phyloP scores from a whole-genome alignment of 129 eudicot species.

The Dittrichia graveolens region DNA sequence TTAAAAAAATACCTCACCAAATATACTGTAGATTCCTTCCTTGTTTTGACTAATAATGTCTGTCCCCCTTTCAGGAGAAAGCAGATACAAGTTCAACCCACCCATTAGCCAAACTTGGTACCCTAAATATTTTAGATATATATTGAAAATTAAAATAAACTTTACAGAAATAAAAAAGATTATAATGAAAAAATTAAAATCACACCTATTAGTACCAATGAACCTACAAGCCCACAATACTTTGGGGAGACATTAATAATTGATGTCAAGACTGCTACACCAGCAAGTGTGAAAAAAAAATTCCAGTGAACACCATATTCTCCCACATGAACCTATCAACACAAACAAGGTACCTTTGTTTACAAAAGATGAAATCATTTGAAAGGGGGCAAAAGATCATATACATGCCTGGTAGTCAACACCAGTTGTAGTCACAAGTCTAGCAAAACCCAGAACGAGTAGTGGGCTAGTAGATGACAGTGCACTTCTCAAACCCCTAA shows the following conservation, averaged over 20 bases:
- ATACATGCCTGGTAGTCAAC: conserved; percentile 98
- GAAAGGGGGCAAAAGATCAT: not conserved
- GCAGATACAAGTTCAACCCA: conserved; percentile 74
- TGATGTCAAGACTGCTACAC: conserved; percentile 80
- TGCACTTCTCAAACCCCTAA: conserved; percentile 69
- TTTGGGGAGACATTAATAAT: conserved; percentile 59
- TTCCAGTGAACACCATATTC: conserved; percentile 98
- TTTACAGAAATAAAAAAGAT: not conserved
- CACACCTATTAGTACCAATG: conserved; percentile 62
- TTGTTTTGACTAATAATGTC: conserved; percentile 84
- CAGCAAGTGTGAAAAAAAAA: conserved; percentile 96
- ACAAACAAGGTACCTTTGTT: conserved; percentile 3
- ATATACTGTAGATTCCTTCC: conserved; percentile 90
- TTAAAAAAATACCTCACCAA: conserved; percentile 58
- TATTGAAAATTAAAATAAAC: not conserved
- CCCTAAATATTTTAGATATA: conserved; percentile 42
- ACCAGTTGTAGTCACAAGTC: conserved; percentile 73
- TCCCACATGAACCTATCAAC: conserved; percentile 81
- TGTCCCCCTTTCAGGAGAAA: conserved; percentile 67
- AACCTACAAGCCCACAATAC: conserved; percentile 75
- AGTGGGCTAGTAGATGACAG: conserved; percentile 69
- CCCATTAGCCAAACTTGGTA: conserved; percentile 63
- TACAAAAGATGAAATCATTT: not conserved
- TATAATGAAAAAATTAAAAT: not conserved
- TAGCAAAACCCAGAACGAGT: conserved; percentile 78